Conservation (phyloP, 208 protist genomes). For the Porcisia deanei region DNA sequence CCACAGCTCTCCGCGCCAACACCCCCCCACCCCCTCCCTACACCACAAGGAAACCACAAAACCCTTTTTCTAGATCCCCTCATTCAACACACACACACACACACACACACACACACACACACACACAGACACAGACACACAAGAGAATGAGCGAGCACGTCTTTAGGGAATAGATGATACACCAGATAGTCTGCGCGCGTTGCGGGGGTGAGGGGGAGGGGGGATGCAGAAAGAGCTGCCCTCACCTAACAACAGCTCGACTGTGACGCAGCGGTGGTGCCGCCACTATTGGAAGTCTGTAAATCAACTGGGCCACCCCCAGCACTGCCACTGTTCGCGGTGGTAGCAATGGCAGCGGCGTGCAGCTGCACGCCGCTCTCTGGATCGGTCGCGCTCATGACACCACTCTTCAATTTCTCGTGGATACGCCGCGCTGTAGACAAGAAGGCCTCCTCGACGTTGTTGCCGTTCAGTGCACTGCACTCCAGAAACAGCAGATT, state of each 20-base stretch:
- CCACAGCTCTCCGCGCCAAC: background rate
- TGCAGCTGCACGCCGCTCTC: slow-evolving; percentile 85
- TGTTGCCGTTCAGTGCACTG: slow-evolving; percentile 91
- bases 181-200: background rate
- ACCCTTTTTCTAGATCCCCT: too few species aligned
- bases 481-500: slow-evolving; percentile 96
- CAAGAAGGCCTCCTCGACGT: slow-evolving; percentile 95
- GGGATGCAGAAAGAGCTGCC: background rate
- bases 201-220: too few species aligned
- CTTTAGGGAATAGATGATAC: too few species aligned
- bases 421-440: slow-evolving; percentile 93
- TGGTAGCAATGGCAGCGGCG: slow-evolving; percentile 41
- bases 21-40: too few species aligned
- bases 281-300: slow-evolving; percentile 8
- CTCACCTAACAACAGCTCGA: slow-evolving; percentile 20
- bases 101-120: too few species aligned
- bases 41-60: too few species aligned
- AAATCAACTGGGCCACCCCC: slow-evolving; percentile 9
- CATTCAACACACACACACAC: too few species aligned
- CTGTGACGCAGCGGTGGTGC: slow-evolving; percentile 8
- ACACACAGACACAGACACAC: too few species aligned
- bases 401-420: slow-evolving; percentile 93
- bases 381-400: slow-evolving; percentile 82
- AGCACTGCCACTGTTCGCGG: slow-evolving; percentile 13
- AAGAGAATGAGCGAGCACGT: too few species aligned